Evolutionary conservation across 2,329 filamentous ascomycete genomes (phyloP).

Genomic region (Pestalotiopsis fici): DNA sequence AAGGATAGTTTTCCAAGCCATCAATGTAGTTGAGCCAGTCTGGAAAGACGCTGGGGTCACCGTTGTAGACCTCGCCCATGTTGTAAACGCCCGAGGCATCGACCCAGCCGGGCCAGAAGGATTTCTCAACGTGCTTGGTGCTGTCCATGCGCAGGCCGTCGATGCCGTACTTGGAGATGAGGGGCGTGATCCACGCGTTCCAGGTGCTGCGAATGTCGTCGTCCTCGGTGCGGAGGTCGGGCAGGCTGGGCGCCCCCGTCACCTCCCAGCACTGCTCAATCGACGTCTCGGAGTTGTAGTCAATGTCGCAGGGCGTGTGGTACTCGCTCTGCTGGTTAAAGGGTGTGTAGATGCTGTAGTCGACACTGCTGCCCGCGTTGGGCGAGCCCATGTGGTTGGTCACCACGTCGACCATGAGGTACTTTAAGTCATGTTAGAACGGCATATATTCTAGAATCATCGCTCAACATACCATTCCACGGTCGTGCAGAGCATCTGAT

Average conservation of each 20-base stretch:
- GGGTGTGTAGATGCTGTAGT: conserved; percentile 55
- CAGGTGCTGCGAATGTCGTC: conserved; percentile 41
- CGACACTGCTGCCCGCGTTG: conserved; percentile 45
- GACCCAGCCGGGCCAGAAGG: conserved; percentile 47
- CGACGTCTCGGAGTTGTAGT: conserved; percentile 48
- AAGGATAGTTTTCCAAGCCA: conserved; percentile 52
- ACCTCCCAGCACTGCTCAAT: conserved; percentile 51
- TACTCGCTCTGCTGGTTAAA: conserved; percentile 57
- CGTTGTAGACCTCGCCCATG: conserved; percentile 52
- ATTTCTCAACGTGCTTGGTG: conserved; percentile 47
- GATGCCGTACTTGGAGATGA: conserved; percentile 54
- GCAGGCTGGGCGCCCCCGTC: conserved; percentile 43
- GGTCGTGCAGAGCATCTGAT: conserved; percentile 49
- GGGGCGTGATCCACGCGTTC: conserved; percentile 46
- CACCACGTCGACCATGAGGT: conserved; percentile 63
- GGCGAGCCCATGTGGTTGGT: conserved; percentile 58
- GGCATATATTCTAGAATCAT: neutral
- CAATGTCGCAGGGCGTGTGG: conserved; percentile 53
- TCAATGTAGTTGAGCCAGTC: conserved; percentile 48
- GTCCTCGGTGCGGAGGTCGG: conserved; percentile 47
- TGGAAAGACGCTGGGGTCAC: conserved; percentile 42
- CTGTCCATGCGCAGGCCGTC: conserved; percentile 52
- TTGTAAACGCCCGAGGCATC: conserved; percentile 47
- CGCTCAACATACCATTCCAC: conserved; percentile 46
- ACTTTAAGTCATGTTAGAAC: conserved; percentile 27